phyloP scores from a whole-genome alignment of 768 basidiomycete genomes.

The Rhodotorula graminis region DNA sequence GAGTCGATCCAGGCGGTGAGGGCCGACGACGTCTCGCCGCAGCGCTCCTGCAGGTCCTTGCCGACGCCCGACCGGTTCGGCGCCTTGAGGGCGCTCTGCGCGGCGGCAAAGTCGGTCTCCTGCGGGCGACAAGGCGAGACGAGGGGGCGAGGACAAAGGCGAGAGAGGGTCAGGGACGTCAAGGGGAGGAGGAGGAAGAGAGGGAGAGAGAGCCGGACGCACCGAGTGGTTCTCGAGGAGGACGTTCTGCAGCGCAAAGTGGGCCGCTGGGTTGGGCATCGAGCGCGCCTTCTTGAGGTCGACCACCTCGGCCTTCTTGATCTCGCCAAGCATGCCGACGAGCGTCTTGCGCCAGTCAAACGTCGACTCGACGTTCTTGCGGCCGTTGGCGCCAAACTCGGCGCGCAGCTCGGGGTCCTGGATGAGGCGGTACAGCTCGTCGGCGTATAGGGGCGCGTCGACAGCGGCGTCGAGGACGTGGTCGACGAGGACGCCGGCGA shows the following conservation, averaged over 20 bases:
- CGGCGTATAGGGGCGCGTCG: conserved; percentile 26
- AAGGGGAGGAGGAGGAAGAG: neutral
- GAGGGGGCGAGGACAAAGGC: no score
- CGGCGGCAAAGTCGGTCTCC: conserved; percentile 27
- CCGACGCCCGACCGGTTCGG: conserved; percentile 18
- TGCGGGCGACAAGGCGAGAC: neutral
- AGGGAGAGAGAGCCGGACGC: neutral
- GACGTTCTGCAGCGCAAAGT: conserved; percentile 28
- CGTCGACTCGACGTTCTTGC: conserved; percentile 25
- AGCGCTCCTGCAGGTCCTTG: conserved; percentile 23
- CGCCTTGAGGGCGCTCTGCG: conserved; percentile 23
- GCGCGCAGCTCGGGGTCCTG: conserved; percentile 1
- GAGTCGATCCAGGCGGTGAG: conserved; percentile 30
- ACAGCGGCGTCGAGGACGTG: neutral
- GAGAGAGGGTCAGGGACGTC: neutral
- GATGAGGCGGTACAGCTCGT: conserved; percentile 20
- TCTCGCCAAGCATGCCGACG: conserved; percentile 23
- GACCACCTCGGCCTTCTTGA: conserved; percentile 7
- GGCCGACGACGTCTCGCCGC: conserved; percentile 26
- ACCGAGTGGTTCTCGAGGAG: conserved; percentile 22
- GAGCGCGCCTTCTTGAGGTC: conserved; percentile 6
- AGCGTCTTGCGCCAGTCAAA: conserved; percentile 29
- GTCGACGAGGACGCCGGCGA: neutral
- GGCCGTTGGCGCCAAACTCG: conserved; percentile 11
- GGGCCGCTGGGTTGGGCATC: conserved; percentile 25